Base-by-base conservation (phyloP, 345 rosid species). In the Syzygium grande region DNA sequence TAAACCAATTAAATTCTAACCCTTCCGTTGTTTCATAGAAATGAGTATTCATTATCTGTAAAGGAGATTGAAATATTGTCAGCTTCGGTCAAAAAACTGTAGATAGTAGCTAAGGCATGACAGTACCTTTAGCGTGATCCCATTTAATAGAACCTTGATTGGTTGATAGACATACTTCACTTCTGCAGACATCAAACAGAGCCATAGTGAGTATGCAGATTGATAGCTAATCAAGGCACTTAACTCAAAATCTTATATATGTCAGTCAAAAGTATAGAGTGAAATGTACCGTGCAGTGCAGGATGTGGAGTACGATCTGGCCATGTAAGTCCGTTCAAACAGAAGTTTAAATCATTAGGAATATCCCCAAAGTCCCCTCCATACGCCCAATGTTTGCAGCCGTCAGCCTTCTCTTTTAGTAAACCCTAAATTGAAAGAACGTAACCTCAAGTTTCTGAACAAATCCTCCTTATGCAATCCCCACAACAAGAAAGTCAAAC, bases 271-370 rank as follows among this genome's bases (percentile, higher is more conserved):
- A 49, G 30, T 14, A 73, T 5, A 19, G 38, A 38, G 83, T 73
- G 80, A 73, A 38, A 73, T 84, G 86, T 93, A 98, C 99, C 99
- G 51, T 96, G 94, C 89, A 96, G 78, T 87, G 97, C 97, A 86
- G 99, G 99, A 93, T 96, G 99, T 52, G 97, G 95, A 85, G 97
- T 96, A 90, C 99, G 92, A 92, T 98, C 98, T 21, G 99, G 99
- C 99, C 99, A 98, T 59, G 79, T 89, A 92, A 98, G 91, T 84
- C 99, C 99, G 84, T 96, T 92, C 91, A 98, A 90, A 91, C 99
- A 96, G 91, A 98, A 98, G 93, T 98, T 98, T 90, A 93, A 90
- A 92, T 98, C 99, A 92, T 98, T 98, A 84, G 99, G 99, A 73
- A 90, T 89, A 89, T 98, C 99, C 90, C 99, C 99, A 90, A 95